phyloP scores from a whole-genome alignment of 352 stramenopile species.

The Phytophthora meadii region DNA sequence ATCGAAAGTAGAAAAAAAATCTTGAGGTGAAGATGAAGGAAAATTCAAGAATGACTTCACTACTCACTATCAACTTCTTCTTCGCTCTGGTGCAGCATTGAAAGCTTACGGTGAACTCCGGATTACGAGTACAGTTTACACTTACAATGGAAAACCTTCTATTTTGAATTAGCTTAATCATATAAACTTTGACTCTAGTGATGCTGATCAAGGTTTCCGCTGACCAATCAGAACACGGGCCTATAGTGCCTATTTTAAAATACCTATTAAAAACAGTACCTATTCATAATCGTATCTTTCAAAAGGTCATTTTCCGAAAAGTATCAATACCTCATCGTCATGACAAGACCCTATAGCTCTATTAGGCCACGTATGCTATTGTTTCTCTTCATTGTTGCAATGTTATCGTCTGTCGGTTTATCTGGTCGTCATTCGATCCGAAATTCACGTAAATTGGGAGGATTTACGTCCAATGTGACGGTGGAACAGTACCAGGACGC shows the following conservation, averaged over 20 bases:
- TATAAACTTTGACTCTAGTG: no score
- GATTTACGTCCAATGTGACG: constrained; percentile 45
- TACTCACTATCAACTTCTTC: background rate
- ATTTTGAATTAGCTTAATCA: no score
- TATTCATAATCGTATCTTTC: no score
- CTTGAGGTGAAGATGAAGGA: background rate
- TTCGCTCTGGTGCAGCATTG: background rate
- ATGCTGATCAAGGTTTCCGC: no score
- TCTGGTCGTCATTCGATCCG: constrained; percentile 32
- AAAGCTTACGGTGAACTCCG: background rate
- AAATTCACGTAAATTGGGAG: constrained; percentile 28
- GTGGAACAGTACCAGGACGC: constrained; percentile 59
- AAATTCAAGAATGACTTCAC: constrained; percentile 4
- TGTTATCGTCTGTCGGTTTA: background rate
- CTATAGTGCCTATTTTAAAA: no score
- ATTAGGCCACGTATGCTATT: no score
- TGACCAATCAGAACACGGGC: no score
- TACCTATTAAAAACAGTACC: no score
- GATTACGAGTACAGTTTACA: background rate
- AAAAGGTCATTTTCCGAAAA: no score
- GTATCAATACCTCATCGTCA: no score
- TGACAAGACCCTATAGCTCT: background rate
- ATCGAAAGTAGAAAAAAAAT: background rate
- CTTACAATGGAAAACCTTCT: no score
- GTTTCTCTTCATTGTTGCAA: background rate